phyloP scores from a whole-genome alignment of 805 yeast genomes.

The Candida ascalaphidarum region DNA sequence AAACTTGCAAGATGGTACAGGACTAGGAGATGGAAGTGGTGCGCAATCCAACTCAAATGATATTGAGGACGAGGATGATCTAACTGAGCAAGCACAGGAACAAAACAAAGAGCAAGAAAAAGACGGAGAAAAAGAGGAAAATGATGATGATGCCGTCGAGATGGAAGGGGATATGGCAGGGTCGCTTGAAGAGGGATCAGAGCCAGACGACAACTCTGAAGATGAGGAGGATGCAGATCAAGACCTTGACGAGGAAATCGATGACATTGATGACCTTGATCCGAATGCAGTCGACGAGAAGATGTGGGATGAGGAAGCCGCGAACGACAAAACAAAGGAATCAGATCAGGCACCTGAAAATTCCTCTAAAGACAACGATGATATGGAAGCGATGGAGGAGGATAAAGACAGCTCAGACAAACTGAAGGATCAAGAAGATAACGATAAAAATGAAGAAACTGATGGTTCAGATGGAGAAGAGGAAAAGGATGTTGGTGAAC shows the following conservation, averaged over 20 bases:
- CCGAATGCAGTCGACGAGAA: constrained; percentile 94
- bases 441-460: constrained; percentile 34
- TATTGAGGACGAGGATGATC: constrained; percentile 86
- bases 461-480: constrained; percentile 49
- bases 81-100: constrained; percentile 68
- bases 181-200: constrained; percentile 70
- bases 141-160: constrained; percentile 82
- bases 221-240: constrained; percentile 38
- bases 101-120: constrained; percentile 63
- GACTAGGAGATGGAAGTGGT: constrained; percentile 89
- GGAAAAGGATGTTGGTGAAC: constrained; percentile 73
- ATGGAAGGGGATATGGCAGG: constrained; percentile 98
- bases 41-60: constrained; percentile 75
- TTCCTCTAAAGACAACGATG: constrained; percentile 42
- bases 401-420: constrained; percentile 27
- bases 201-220: constrained; percentile 48
- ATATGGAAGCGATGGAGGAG: constrained; percentile 37
- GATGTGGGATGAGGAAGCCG: constrained; percentile 94
- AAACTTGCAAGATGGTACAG: constrained; percentile 77
- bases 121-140: constrained; percentile 50
- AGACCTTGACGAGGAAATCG: constrained; percentile 82
- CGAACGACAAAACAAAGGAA: constrained; percentile 75
- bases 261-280: constrained; percentile 81
- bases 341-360: constrained; percentile 62
- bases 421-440: constrained; percentile 14